phyloP scores from a whole-genome alignment of 495 filamentous ascomycete species.

The Neurospora sublineolata region DNA sequence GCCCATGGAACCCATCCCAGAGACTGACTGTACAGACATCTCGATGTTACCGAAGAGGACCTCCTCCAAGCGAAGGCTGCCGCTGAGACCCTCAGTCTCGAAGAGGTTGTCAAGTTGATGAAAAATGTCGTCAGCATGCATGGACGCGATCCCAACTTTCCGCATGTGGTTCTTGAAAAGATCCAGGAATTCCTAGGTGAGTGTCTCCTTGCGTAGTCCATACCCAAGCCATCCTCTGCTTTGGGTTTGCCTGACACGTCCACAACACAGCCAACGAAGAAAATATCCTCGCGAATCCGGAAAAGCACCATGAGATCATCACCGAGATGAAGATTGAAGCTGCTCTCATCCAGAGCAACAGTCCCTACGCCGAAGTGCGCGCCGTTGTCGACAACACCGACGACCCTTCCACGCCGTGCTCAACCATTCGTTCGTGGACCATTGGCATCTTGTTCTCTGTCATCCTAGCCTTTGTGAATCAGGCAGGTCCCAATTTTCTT shows the following conservation, averaged over 20 bases:
- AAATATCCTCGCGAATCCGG: conserved; percentile 22
- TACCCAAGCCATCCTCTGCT: not conserved
- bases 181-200: conserved; percentile 18
- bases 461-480: conserved; percentile 30
- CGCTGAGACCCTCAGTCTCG: conserved; percentile 15
- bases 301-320: conserved; percentile 25
- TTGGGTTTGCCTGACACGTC: not conserved
- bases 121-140: conserved; percentile 17
- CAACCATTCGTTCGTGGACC: conserved; percentile 29
- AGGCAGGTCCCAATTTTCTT: not conserved
- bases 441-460: conserved; percentile 28
- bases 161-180: conserved; percentile 12
- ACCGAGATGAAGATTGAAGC: conserved; percentile 33
- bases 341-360: conserved; percentile 32
- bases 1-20: not conserved
- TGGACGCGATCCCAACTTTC: conserved; percentile 22
- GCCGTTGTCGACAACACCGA: conserved; percentile 39
- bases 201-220: not conserved
- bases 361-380: conserved; percentile 39
- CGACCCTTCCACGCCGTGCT: conserved; percentile 24
- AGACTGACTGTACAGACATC: conserved; percentile 3
- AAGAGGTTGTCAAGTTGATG: conserved; percentile 17
- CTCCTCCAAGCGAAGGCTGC: conserved; percentile 18
- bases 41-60: conserved; percentile 20
- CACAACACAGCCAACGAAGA: conserved; percentile 21